phyloP scores from a whole-genome alignment of 2,329 filamentous ascomycete species.

The Westerdykella ornata region DNA sequence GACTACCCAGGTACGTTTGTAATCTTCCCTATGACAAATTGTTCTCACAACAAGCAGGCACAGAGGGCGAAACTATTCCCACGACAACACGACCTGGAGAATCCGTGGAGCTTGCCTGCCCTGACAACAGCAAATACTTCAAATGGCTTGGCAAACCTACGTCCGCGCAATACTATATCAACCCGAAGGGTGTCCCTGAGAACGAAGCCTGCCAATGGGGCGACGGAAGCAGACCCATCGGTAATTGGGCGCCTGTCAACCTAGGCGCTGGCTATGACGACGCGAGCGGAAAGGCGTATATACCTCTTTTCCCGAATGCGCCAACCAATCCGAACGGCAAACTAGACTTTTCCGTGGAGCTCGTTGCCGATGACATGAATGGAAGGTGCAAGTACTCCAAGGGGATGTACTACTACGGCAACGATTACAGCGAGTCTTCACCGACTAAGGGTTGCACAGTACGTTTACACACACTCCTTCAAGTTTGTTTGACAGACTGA shows the following conservation, averaged over 20 bases:
- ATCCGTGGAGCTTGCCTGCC: slow-evolving; percentile 64
- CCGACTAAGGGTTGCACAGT: slow-evolving; percentile 55
- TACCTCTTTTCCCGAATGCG: slow-evolving; percentile 78
- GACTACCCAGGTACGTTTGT: slow-evolving; percentile 74
- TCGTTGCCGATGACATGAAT: slow-evolving; percentile 58
- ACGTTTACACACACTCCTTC: slow-evolving; percentile 38
- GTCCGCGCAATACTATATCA: slow-evolving; percentile 95
- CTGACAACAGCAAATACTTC: slow-evolving; percentile 67
- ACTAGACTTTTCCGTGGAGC: slow-evolving; percentile 73
- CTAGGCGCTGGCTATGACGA: slow-evolving; percentile 66
- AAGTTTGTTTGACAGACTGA: background rate
- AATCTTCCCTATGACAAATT: slow-evolving; percentile 2
- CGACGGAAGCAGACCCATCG: slow-evolving; percentile 50
- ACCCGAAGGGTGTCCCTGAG: slow-evolving; percentile 64
- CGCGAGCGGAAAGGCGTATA: slow-evolving; percentile 59
- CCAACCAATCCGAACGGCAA: slow-evolving; percentile 60
- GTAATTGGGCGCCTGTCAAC: slow-evolving; percentile 86
- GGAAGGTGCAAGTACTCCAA: slow-evolving; percentile 58
- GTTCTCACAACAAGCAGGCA: slow-evolving; percentile 40
- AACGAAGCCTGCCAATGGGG: slow-evolving; percentile 73
- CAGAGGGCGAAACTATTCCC: slow-evolving; percentile 80
- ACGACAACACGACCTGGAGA: slow-evolving; percentile 56
- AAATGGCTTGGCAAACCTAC: slow-evolving; percentile 66
- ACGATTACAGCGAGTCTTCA: slow-evolving; percentile 43
- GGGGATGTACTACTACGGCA: slow-evolving; percentile 54